phyloP scores from a whole-genome alignment of 345 rosid genomes.

The Cardamine resedifolia region DNA sequence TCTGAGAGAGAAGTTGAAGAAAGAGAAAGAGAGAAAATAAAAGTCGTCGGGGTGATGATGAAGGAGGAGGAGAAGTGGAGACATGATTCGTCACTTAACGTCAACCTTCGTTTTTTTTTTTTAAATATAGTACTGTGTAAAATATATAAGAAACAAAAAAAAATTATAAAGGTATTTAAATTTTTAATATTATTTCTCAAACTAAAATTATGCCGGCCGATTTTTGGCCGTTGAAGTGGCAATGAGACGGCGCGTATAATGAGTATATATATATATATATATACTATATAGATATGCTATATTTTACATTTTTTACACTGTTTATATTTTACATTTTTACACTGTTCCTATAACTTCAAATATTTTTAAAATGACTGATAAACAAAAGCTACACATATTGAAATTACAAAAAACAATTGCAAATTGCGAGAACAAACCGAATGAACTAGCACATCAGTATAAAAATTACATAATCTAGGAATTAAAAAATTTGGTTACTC shows the following conservation, averaged over 20 bases:
- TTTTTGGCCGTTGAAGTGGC: background rate
- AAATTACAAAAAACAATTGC: no score
- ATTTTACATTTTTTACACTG: no score
- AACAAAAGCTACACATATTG: no score
- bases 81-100: constrained; percentile 38
- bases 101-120: constrained; percentile 29
- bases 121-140: background rate
- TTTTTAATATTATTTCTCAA: background rate
- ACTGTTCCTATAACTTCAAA: no score
- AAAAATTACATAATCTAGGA: background rate
- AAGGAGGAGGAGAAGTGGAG: constrained; percentile 36
- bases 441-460: no score
- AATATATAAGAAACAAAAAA: background rate
- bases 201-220: background rate
- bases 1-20: background rate
- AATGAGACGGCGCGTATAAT: background rate
- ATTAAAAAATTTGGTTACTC: no score
- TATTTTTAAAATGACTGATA: background rate
- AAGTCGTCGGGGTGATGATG: constrained; percentile 39
- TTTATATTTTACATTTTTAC: no score
- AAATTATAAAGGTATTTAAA: background rate
- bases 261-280: no score
- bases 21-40: constrained; percentile 11
- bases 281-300: no score
- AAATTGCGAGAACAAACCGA: no score